A percentile compares a stretch with the other conserved stretches of the same genome.
Conservation (phyloP, 257 asterid genomes). For the Voacanga thouarsii region DNA sequence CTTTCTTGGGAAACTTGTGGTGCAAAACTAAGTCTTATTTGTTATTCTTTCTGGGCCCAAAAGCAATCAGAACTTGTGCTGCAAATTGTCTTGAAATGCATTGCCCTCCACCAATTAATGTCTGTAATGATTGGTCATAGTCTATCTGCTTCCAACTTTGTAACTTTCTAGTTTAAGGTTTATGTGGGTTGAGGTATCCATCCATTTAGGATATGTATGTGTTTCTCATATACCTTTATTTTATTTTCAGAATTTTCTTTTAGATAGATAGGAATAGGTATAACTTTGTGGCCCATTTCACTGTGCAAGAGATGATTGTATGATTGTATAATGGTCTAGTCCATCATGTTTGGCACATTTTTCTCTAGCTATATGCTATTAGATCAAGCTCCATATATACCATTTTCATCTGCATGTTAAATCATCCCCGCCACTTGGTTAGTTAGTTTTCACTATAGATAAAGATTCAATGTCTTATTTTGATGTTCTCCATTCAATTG, state of each 20-base stretch:
- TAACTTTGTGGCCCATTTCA: constrained; percentile 1
- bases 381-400: background rate
- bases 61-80: background rate
- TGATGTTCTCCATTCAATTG: no score
- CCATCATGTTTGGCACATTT: constrained; percentile 8
- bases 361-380: background rate
- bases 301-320: constrained; percentile 7
- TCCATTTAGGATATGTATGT: background rate
- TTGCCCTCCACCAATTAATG: constrained; percentile 9
- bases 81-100: background rate
- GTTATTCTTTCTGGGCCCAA: constrained; percentile 1
- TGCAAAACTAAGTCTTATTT: constrained; percentile 1
- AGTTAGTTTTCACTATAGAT: no score
- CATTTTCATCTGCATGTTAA: background rate
- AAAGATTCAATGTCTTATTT: no score
- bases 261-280: background rate
- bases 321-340: background rate
- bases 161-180: constrained; percentile 22
- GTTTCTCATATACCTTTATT: background rate
- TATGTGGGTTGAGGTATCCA: constrained; percentile 9
- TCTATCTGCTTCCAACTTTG: constrained; percentile 3
- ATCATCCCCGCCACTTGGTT: background rate
- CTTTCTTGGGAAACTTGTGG: background rate
- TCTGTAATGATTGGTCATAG: constrained; percentile 23
- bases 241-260: background rate